Base-by-base conservation (phyloP, 2,329 filamentous ascomycete species). In the Pestalotiopsis sp. region DNA sequence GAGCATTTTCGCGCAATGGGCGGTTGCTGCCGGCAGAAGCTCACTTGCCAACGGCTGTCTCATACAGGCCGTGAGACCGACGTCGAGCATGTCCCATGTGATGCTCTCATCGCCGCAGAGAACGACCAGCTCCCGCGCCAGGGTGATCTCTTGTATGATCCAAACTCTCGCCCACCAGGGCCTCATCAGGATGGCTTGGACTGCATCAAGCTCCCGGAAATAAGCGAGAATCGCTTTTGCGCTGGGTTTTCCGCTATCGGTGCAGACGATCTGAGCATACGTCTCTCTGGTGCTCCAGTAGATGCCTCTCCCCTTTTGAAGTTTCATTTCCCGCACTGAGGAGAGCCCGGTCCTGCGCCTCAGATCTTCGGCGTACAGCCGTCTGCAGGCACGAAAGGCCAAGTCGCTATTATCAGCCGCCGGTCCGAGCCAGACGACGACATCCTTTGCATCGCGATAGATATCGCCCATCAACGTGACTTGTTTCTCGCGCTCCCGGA, bases 351-450 rank as follows among this genome's bases (percentile, higher is more conserved):
- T 40, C 14, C 14, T 40, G 39, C 39, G 39, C 39, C 39, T 40
- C 9, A 40, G 14, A 40, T 40, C 39, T 17, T 40, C 39, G 14
- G 10, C 39, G 39, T 26, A 59, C 17, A 59, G 24, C 17, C 57
- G 20, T 35, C 26, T 7, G 10, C 57, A 59, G 17, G 26, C 20
- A 22, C 26, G 20, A 17, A 59, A 30, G 26, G 57, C 57, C 57
- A 59, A 30, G 24, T 59, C 57, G 26, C 57, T 59, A 22, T 59
- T 26, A 30, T 59, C 57, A 59, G 57, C 57, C 5, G 57, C 57
- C 13, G 57, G 22, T 4, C 61, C 61, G 9, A 64, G 61, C 61
- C 61, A 64, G 5, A 64, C 48, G 7, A 64, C 40, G 39, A 64
- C 61, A 17, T 64, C 61, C 17, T 24, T 17, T 17, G 61, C 61